phyloP scores from a whole-genome alignment of 2,329 filamentous ascomycete genomes.

The Trichocomaceae sp. region DNA sequence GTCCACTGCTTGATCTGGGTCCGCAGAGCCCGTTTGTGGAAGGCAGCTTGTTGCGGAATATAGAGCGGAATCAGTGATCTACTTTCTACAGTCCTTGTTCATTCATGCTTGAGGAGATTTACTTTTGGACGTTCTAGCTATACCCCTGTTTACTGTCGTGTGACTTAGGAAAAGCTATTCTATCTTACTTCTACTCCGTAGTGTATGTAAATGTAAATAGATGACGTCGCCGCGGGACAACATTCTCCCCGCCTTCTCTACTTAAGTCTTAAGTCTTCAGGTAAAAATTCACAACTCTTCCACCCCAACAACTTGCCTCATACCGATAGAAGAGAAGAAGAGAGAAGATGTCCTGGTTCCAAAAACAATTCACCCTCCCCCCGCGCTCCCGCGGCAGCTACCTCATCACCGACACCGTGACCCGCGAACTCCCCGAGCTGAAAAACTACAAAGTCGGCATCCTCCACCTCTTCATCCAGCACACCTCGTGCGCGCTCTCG shows the following conservation, averaged over 20 bases:
- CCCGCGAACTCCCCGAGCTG: conserved; percentile 69
- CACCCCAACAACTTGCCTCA: not conserved
- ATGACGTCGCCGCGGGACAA: not conserved
- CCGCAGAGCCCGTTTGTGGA: conserved; percentile 38
- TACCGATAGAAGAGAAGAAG: not conserved
- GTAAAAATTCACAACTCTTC: no score
- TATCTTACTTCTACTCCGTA: no score
- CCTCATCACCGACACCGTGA: conserved; percentile 74
- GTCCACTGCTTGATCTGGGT: conserved; percentile 40
- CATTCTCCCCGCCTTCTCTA: not conserved
- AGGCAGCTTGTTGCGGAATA: conserved; percentile 39
- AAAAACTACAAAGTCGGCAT: conserved; percentile 75
- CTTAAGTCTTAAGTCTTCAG: no score
- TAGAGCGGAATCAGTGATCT: conserved; percentile 18
- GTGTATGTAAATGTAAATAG: no score
- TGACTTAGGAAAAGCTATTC: no score
- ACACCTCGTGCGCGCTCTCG: conserved; percentile 83
- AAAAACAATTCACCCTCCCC: conserved; percentile 78
- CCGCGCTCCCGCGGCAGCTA: conserved; percentile 74
- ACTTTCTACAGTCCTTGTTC: not conserved
- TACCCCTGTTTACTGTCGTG: no score
- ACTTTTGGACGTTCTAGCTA: not conserved
- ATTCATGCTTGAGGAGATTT: not conserved
- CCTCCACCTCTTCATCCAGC: conserved; percentile 86
- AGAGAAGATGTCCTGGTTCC: conserved; percentile 59